These are phyloP conservation scores for Epichloe glyceriae DNA, from an alignment of 2,329 filamentous ascomycete species.

Conservation along the genomic window DNA sequence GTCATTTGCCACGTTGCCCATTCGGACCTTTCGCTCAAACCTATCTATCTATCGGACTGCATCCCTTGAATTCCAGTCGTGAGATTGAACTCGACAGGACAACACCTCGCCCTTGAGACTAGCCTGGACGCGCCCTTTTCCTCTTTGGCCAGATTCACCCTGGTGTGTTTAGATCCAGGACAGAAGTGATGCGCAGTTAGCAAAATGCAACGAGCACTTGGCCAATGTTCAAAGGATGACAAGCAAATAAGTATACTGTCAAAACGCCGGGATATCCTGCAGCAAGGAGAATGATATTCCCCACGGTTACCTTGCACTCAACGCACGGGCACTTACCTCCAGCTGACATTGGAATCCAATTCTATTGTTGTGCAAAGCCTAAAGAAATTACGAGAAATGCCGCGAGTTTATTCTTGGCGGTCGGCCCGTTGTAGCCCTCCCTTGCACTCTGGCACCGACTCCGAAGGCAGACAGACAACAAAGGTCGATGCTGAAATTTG, in stretches of 20 bases:
- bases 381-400: not conserved
- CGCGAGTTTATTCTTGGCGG: not conserved
- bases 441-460: not conserved
- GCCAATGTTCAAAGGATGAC: not conserved
- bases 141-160: not conserved
- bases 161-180: not conserved
- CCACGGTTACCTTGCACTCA: not conserved
- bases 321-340: not conserved
- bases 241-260: not conserved
- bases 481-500: not conserved
- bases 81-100: not conserved
- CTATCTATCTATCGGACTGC: not conserved
- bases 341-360: not conserved
- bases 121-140: not conserved
- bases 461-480: not conserved
- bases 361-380: not conserved
- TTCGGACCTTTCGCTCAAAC: too few relatives aligned
- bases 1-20: too few relatives aligned
- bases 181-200: not conserved
- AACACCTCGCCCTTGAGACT: not conserved
- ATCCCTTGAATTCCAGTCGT: constrained; percentile 7
- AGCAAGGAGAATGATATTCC: not conserved
- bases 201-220: not conserved
- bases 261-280: not conserved
- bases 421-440: not conserved